These are phyloP conservation scores for Myriosclerotinia curreyana DNA, from an alignment of 2,329 filamentous ascomycete genomes.

Conservation along the genomic window DNA sequence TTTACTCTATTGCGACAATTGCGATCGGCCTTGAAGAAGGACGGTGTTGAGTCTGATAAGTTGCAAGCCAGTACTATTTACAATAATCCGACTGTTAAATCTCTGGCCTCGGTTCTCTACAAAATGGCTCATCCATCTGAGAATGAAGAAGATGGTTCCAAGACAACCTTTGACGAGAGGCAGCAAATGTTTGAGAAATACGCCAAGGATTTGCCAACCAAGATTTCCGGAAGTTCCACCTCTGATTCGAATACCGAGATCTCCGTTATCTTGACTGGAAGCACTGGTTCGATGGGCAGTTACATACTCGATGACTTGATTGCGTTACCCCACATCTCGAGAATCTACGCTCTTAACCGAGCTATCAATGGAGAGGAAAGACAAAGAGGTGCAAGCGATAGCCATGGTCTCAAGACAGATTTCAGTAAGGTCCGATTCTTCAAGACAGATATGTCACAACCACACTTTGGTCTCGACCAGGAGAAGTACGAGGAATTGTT, in stretches of 20 bases:
- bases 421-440: slow-evolving; percentile 48
- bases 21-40: slow-evolving; percentile 15
- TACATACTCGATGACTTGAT: slow-evolving; percentile 46
- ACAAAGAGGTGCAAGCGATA: slow-evolving; percentile 34
- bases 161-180: slow-evolving; percentile 17
- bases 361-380: slow-evolving; percentile 24
- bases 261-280: slow-evolving; percentile 46
- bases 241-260: slow-evolving; percentile 11
- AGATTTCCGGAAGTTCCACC: not conserved
- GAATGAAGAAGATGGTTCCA: slow-evolving; percentile 2
- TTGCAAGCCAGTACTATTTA: slow-evolving; percentile 19
- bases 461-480: slow-evolving; percentile 48
- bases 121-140: slow-evolving; percentile 10
- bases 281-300: slow-evolving; percentile 49
- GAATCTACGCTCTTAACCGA: slow-evolving; percentile 51
- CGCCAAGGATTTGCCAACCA: slow-evolving; percentile 17
- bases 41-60: slow-evolving; percentile 7
- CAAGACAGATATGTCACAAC: slow-evolving; percentile 48
- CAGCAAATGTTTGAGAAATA: slow-evolving; percentile 25
- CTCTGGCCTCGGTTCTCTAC: slow-evolving; percentile 16
- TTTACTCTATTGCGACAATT: slow-evolving; percentile 21
- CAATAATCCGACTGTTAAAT: slow-evolving; percentile 16
- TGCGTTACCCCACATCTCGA: slow-evolving; percentile 39
- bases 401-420: slow-evolving; percentile 42
- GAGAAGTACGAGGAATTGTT: slow-evolving; percentile 23